These are phyloP conservation scores for Fonsecaea pugnacius DNA, from an alignment of 2,329 filamentous ascomycete genomes.

Conservation along the genomic window DNA sequence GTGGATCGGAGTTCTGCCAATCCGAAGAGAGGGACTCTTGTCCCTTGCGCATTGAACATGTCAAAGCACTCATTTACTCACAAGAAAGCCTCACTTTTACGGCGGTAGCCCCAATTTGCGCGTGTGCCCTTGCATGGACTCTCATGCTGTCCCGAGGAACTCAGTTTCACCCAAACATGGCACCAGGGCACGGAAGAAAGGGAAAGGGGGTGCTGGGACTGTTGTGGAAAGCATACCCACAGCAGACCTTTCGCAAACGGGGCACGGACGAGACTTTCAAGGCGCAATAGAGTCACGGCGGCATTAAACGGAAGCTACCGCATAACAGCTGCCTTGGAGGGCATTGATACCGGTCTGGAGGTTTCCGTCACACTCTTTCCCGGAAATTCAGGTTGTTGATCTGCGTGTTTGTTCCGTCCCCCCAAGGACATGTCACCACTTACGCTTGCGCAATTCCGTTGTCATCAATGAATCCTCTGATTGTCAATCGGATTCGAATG, in stretches of 20 bases:
- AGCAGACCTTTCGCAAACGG: not conserved
- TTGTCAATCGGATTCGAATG: not conserved
- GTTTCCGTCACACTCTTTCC: not conserved
- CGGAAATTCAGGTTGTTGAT: not conserved
- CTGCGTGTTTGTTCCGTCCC: not conserved
- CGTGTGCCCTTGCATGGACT: not conserved
- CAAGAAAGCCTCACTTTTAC: not conserved
- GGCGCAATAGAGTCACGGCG: not conserved
- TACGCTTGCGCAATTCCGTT: not conserved
- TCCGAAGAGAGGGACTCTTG: not conserved
- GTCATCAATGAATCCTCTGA: not conserved
- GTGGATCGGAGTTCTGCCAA: not conserved
- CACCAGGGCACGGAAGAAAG: not conserved
- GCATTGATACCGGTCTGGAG: not conserved
- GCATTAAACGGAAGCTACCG: not conserved
- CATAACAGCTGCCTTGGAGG: not conserved
- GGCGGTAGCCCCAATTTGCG: not conserved
- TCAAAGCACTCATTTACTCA: not conserved
- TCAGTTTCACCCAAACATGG: not conserved
- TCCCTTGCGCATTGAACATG: not conserved
- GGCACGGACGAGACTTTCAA: not conserved
- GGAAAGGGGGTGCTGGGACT: not conserved
- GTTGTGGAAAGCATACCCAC: not conserved
- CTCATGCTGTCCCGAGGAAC: not conserved
- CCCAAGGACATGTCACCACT: not conserved